Conservation (phyloP, 805 yeast species). For the Sugiyamaella americana region DNA sequence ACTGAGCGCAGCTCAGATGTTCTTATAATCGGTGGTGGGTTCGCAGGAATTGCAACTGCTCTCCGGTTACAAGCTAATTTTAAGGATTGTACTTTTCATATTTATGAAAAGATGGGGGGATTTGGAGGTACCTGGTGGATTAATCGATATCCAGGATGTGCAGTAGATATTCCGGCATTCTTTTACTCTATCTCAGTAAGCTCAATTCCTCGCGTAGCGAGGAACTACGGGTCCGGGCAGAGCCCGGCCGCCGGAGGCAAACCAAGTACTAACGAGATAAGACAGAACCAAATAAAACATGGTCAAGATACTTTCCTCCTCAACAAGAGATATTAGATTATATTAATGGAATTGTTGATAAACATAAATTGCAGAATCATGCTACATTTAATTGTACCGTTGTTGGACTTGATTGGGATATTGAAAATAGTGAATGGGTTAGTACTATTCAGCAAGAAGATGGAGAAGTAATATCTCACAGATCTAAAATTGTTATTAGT, state of each 20-base stretch:
- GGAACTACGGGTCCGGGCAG: too few relatives aligned
- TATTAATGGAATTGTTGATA: conserved; percentile 12
- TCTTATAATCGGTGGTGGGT: conserved; percentile 13
- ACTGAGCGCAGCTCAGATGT: neutral
- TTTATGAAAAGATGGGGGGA: conserved; percentile 13
- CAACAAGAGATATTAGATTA: conserved; percentile 14
- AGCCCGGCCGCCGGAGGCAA: neutral
- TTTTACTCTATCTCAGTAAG: conserved; percentile 16
- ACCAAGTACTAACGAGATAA: neutral
- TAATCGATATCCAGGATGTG: conserved; percentile 22
- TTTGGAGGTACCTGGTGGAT: conserved; percentile 24
- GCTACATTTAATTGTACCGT: conserved; percentile 9
- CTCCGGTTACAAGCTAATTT: neutral
- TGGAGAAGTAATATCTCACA: conserved; percentile 10
- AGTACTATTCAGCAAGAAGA: conserved; percentile 6
- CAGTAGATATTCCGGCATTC: conserved; percentile 20
- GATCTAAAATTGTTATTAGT: conserved; percentile 10
- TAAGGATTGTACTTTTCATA: conserved; percentile 8
- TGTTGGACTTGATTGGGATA: conserved; percentile 14
- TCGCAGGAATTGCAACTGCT: conserved; percentile 11
- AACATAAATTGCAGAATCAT: conserved; percentile 9
- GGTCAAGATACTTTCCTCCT: conserved; percentile 16
- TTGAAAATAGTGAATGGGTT: conserved; percentile 11
- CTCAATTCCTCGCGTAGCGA: too few relatives aligned
- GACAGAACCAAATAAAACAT: conserved; percentile 18